Conservation (phyloP, 2,329 filamentous ascomycete genomes). For the Verticillium isaacii region DNA sequence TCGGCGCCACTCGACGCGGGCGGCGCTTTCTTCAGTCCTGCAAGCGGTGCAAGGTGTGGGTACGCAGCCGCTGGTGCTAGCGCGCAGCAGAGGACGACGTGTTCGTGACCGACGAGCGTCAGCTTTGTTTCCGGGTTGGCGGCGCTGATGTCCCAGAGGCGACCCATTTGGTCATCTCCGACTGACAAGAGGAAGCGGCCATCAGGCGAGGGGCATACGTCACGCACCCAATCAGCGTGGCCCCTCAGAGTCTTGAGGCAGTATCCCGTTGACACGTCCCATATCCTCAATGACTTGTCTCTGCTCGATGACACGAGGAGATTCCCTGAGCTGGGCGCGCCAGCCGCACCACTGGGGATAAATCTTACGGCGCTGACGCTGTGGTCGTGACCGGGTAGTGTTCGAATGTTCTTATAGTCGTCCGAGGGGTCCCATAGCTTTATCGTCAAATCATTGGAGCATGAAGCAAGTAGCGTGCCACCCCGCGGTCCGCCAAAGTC, state of each 20-base stretch:
- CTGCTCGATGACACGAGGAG: slow-evolving; percentile 81
- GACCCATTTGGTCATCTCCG: slow-evolving; percentile 75
- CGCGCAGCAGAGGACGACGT: slow-evolving; percentile 79
- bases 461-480: slow-evolving; percentile 65
- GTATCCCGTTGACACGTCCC: slow-evolving; percentile 91
- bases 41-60: slow-evolving; percentile 68
- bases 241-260: slow-evolving; percentile 86
- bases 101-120: slow-evolving; percentile 80
- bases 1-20: slow-evolving; percentile 71
- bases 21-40: slow-evolving; percentile 79
- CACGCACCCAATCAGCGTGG: slow-evolving; percentile 87
- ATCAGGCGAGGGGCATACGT: slow-evolving; percentile 76
- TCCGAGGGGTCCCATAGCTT: slow-evolving; percentile 92
- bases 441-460: slow-evolving; percentile 85
- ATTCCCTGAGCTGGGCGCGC: slow-evolving; percentile 74
- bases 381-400: slow-evolving; percentile 86
- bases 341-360: slow-evolving; percentile 76
- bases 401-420: slow-evolving; percentile 93
- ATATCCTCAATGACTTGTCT: slow-evolving; percentile 80
- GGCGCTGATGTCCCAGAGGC: slow-evolving; percentile 78
- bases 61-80: slow-evolving; percentile 80
- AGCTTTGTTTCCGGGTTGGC: slow-evolving; percentile 67
- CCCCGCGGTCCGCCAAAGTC: slow-evolving; percentile 85
- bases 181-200: slow-evolving; percentile 79
- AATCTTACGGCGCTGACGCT: slow-evolving; percentile 86